These are phyloP conservation scores for Catunica adiposa DNA, from an alignment of 2,329 filamentous ascomycete species.

Conservation along the genomic window DNA sequence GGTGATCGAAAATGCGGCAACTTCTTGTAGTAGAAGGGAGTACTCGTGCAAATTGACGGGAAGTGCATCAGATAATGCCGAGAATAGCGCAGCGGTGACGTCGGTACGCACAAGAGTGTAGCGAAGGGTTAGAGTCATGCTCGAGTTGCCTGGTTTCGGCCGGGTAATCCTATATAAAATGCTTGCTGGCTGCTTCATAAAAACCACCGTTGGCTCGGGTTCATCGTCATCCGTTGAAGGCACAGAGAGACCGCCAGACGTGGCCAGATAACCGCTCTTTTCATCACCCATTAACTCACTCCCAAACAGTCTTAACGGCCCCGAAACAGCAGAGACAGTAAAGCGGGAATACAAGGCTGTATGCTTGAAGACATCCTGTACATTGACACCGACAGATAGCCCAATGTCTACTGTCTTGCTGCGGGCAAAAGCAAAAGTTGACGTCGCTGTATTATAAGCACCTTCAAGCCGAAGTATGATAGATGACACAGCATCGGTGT, in stretches of 20 bases:
- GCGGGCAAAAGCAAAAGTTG: conserved; percentile 44
- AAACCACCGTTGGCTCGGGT: conserved; percentile 43
- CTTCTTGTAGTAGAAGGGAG: conserved; percentile 29
- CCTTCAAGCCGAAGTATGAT: conserved; percentile 64
- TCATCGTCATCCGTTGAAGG: conserved; percentile 22
- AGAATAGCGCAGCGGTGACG: conserved; percentile 35
- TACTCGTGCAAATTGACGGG: conserved; percentile 28
- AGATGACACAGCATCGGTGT: conserved; percentile 46
- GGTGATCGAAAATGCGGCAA: conserved; percentile 29
- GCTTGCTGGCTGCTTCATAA: conserved; percentile 65
- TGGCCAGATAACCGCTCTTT: conserved; percentile 40
- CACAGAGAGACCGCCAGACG: conserved; percentile 31
- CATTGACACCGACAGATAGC: conserved; percentile 81
- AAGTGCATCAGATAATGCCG: conserved; percentile 27
- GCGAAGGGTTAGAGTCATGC: conserved; percentile 51
- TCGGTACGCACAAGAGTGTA: conserved; percentile 68
- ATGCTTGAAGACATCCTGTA: conserved; percentile 89
- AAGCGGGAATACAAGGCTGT: conserved; percentile 72
- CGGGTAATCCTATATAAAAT: conserved; percentile 66
- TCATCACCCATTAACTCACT: background rate
- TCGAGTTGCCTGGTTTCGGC: conserved; percentile 18
- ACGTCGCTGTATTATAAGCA: conserved; percentile 51
- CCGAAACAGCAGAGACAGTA: conserved; percentile 59
- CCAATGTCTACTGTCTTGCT: conserved; percentile 50
- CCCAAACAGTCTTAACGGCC: background rate